Evolutionary conservation across 805 yeast species (phyloP).

Genomic region (Wickerhamia fluorescens): DNA sequence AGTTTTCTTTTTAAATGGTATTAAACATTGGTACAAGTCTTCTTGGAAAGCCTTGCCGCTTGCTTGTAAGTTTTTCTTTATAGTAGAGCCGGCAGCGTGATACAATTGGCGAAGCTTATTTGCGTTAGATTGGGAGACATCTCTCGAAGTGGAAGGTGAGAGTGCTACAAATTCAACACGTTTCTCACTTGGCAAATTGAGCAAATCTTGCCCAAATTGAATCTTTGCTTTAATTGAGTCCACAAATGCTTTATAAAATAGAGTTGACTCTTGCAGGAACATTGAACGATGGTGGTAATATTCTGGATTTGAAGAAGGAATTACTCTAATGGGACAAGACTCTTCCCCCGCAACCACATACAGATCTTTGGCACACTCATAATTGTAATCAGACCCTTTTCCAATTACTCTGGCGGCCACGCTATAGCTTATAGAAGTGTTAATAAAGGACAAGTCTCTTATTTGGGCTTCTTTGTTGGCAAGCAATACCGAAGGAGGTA

Average conservation of each 20-base stretch:
- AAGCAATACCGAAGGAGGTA: conserved; percentile 19
- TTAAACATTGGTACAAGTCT: conserved; percentile 23
- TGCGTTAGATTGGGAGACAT: conserved; percentile 5
- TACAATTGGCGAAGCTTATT: conserved; percentile 28
- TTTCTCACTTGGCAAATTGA: conserved; percentile 6
- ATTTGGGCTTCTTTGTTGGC: conserved; percentile 15
- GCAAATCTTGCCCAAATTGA: conserved; percentile 13
- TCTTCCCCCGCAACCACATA: conserved; percentile 33
- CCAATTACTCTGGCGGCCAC: conserved; percentile 37
- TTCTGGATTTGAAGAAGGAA: conserved; percentile 23
- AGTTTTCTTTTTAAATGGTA: conserved; percentile 26
- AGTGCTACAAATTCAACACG: conserved; percentile 7
- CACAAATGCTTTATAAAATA: conserved; percentile 29
- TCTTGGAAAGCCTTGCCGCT: conserved; percentile 12
- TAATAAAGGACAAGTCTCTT: conserved; percentile 30
- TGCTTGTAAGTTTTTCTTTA: conserved; percentile 8
- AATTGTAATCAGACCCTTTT: conserved; percentile 28
- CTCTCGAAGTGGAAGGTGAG: conserved; percentile 15
- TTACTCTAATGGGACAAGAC: conserved; percentile 25
- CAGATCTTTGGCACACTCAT: conserved; percentile 16
- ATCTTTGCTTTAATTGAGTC: conserved; percentile 23
- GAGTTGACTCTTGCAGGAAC: conserved; percentile 12
- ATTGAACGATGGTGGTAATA: conserved; percentile 10
- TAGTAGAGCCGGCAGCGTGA: conserved; percentile 15
- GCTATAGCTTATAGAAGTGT: conserved; percentile 28